These are phyloP conservation scores for Samsoniella hepiali DNA, from an alignment of 2,329 filamentous ascomycete species.

Conservation along the genomic window DNA sequence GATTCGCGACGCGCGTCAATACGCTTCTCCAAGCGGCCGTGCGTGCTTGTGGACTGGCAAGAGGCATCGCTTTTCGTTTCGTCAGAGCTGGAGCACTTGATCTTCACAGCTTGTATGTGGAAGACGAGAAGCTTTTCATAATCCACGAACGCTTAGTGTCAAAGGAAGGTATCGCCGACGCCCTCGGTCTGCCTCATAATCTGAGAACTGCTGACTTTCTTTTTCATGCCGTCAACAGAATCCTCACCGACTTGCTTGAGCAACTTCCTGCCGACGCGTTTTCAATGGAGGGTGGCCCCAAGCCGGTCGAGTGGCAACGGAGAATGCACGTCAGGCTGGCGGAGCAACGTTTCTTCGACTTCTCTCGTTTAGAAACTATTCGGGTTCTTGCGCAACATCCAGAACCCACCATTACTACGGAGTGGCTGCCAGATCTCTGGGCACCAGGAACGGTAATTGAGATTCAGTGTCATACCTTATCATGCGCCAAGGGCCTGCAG, in stretches of 20 bases:
- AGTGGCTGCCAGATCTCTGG: neutral
- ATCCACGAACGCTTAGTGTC: constrained; percentile 3
- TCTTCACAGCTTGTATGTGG: constrained; percentile 2
- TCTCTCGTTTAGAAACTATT: neutral
- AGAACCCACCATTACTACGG: neutral
- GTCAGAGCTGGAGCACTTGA: neutral
- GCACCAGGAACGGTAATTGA: neutral
- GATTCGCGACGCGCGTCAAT: neutral
- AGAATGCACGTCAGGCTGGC: neutral
- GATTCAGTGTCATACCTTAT: neutral
- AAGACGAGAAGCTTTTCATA: neutral
- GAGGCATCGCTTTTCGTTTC: neutral
- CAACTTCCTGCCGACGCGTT: neutral
- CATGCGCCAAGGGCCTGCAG: neutral
- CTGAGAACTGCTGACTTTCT: neutral
- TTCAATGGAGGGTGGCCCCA: neutral
- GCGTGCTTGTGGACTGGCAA: neutral
- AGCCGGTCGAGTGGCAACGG: neutral
- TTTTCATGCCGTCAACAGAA: neutral
- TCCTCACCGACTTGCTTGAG: constrained; percentile 1
- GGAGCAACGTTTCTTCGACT: constrained; percentile 3
- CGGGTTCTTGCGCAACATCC: neutral
- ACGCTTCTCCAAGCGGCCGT: neutral
- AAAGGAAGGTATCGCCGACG: neutral
- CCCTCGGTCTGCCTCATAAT: neutral